Percentiles rank a stretch among this genome's conserved stretches.
phyloP scores from a whole-genome alignment of 768 basidiomycete species.

The Botryobasidium botryosum region DNA sequence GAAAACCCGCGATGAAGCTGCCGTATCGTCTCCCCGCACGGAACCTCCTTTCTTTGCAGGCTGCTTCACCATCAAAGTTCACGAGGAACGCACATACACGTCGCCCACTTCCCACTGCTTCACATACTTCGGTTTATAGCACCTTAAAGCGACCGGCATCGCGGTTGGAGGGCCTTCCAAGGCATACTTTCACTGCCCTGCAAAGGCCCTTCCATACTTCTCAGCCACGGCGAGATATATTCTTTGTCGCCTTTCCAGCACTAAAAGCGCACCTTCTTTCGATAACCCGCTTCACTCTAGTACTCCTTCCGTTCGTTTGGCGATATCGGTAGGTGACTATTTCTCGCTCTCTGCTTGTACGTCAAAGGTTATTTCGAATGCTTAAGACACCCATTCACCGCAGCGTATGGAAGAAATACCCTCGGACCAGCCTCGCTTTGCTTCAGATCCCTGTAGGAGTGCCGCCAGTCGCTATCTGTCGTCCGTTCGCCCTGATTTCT shows the following conservation, averaged over 20 bases:
- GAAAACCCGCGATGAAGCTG: too few relatives aligned
- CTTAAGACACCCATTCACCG: constrained; percentile 2
- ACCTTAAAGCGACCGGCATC: not conserved
- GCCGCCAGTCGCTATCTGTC: not conserved
- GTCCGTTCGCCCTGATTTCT: not conserved
- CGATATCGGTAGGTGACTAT: constrained; percentile 14
- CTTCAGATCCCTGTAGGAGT: constrained; percentile 23
- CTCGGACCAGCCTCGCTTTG: constrained; percentile 20
- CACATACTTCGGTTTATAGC: too few relatives aligned
- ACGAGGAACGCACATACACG: too few relatives aligned
- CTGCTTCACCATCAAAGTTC: too few relatives aligned
- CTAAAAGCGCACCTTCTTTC: constrained; percentile 25
- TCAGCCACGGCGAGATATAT: constrained; percentile 20
- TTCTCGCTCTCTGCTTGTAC: not conserved
- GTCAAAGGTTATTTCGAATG: too few relatives aligned
- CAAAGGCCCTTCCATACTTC: constrained; percentile 20
- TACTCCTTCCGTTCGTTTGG: constrained; percentile 22
- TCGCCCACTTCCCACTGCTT: too few relatives aligned
- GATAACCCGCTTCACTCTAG: constrained; percentile 19
- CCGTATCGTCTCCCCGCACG: too few relatives aligned
- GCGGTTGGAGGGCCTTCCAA: not conserved
- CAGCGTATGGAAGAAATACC: constrained; percentile 24
- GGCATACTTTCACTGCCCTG: not conserved
- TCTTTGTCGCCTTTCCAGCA: constrained; percentile 27
- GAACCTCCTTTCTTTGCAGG: too few relatives aligned